Evolutionary conservation across 2,329 filamentous ascomycete species (phyloP).

Genomic region (Didymella pomorum): DNA sequence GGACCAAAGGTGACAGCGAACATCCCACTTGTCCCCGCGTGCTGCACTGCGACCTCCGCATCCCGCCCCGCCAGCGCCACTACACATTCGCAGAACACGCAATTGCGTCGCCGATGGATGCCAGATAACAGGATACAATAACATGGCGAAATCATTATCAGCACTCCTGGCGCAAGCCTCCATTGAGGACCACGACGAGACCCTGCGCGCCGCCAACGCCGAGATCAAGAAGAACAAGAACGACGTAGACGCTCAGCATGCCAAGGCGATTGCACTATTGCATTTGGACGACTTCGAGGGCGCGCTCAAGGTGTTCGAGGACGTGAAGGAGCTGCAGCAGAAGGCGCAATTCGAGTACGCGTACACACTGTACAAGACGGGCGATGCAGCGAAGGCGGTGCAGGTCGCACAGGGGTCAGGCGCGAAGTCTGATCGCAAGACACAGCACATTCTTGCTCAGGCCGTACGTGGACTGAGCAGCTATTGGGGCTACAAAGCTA

Average conservation of each 20-base stretch:
- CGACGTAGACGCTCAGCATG: constrained; percentile 69
- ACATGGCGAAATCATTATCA: constrained; percentile 59
- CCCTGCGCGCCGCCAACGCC: constrained; percentile 70
- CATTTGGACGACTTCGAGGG: constrained; percentile 86
- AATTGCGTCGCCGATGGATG: constrained; percentile 34
- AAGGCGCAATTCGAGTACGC: constrained; percentile 73
- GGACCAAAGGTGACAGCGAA: constrained; percentile 35
- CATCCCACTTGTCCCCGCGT: constrained; percentile 43
- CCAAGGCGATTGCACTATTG: constrained; percentile 76
- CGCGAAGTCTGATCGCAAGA: constrained; percentile 55
- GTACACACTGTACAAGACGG: constrained; percentile 85
- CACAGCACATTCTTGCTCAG: constrained; percentile 68
- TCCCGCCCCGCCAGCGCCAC: constrained; percentile 25
- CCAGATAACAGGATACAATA: constrained; percentile 26
- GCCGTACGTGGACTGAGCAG: constrained; percentile 56
- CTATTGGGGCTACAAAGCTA: constrained; percentile 17
- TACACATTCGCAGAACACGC: constrained; percentile 3
- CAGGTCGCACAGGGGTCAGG: constrained; percentile 56
- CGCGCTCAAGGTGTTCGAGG: constrained; percentile 72
- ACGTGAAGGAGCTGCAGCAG: constrained; percentile 67
- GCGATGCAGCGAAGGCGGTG: constrained; percentile 71
- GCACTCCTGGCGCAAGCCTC: constrained; percentile 65
- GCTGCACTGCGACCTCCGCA: constrained; percentile 37
- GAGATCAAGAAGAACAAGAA: constrained; percentile 66
- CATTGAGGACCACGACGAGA: constrained; percentile 76